Conservation (phyloP, 2,329 filamentous ascomycete genomes). For the Fusarium dimerum region DNA sequence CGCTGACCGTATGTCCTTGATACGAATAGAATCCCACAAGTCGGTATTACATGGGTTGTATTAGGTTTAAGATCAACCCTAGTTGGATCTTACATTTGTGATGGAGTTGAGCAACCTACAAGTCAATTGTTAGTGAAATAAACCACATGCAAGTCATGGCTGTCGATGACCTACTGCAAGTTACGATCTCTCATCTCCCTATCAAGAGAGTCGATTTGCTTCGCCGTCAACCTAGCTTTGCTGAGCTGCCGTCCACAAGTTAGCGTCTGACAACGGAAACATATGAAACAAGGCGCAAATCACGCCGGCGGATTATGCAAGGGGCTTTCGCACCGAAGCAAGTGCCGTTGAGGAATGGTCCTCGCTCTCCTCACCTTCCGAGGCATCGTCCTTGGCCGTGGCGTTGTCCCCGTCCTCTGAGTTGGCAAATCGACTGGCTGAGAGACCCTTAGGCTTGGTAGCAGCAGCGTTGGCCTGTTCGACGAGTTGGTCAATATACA, state of each 20-base stretch:
- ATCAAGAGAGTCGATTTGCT: conserved; percentile 55
- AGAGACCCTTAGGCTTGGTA: conserved; percentile 51
- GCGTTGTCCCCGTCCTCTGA: conserved; percentile 38
- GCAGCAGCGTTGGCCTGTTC: conserved; percentile 47
- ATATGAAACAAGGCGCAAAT: conserved; percentile 21
- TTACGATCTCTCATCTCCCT: conserved; percentile 59
- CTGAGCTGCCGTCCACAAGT: conserved; percentile 38
- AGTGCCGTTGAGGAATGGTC: conserved; percentile 66
- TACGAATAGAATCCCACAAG: not conserved
- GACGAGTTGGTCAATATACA: not conserved
- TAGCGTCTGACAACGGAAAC: conserved; percentile 15
- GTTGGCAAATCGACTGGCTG: conserved; percentile 55
- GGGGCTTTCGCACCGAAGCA: conserved; percentile 64
- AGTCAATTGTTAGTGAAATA: conserved; percentile 5
- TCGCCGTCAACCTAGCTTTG: conserved; percentile 46
- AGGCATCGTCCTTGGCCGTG: conserved; percentile 39
- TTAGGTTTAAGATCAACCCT: not conserved
- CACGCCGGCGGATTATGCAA: conserved; percentile 42
- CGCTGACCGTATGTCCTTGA: not conserved
- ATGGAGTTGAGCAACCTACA: conserved; percentile 29
- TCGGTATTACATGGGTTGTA: no score
- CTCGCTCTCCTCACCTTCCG: conserved; percentile 61
- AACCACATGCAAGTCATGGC: not conserved
- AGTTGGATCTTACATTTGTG: conserved; percentile 24
- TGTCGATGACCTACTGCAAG: conserved; percentile 43